Evolutionary conservation across 805 yeast genomes (phyloP).

Genomic region (Nakazawaea wyomingensis): DNA sequence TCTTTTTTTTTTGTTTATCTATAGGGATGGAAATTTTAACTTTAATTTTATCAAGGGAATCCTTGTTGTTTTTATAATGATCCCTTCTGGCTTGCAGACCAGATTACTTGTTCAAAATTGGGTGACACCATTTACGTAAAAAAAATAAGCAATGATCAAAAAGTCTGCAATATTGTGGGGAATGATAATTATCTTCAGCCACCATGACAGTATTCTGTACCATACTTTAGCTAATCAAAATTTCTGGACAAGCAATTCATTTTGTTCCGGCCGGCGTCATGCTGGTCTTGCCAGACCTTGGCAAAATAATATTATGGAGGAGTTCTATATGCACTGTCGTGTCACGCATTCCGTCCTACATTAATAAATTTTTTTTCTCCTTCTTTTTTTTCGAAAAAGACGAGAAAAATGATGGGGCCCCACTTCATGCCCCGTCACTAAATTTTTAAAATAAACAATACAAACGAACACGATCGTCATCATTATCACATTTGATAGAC

Average conservation of each 20-base stretch:
- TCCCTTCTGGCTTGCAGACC: background rate
- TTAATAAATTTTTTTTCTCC: too few species aligned
- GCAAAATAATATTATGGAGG: background rate
- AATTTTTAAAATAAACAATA: too few species aligned
- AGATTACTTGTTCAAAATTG: background rate
- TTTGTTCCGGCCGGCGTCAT: background rate
- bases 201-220: too few species aligned
- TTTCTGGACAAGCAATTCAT: too few species aligned
- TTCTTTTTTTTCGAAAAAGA: too few species aligned
- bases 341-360: background rate
- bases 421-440: too few species aligned
- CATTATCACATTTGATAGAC: too few species aligned
- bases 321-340: background rate
- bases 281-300: background rate
- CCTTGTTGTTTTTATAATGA: background rate
- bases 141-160: background rate
- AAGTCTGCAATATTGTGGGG: too few species aligned
- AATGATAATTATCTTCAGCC: too few species aligned
- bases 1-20: background rate
- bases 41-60: background rate
- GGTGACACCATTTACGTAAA: background rate
- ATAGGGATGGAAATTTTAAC: constrained; percentile 38
- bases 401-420: too few species aligned
- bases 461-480: too few species aligned
- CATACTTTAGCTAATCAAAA: too few species aligned